phyloP scores from a whole-genome alignment of 2,329 filamentous ascomycete species.

The Pseudovirgaria hyperparasitica region DNA sequence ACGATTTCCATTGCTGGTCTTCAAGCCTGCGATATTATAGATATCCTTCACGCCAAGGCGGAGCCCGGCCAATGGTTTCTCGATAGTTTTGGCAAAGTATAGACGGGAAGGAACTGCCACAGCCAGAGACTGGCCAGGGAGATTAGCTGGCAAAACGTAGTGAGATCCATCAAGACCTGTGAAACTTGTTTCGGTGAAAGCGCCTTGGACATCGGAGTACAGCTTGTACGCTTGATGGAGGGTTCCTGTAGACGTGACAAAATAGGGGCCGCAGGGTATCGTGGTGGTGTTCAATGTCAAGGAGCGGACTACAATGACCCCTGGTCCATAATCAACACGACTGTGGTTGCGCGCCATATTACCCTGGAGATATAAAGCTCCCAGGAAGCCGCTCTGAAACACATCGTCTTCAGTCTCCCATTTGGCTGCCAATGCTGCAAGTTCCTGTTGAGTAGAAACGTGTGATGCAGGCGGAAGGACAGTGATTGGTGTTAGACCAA shows the following conservation, averaged over 20 bases:
- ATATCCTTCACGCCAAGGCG: constrained; percentile 53
- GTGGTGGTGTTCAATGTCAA: constrained; percentile 9
- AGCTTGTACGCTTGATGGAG: constrained; percentile 37
- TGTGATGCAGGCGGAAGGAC: constrained; percentile 18
- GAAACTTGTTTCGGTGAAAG: constrained; percentile 36
- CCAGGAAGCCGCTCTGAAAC: constrained; percentile 26
- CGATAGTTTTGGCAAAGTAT: constrained; percentile 40
- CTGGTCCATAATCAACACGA: too few relatives aligned
- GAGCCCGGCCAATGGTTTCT: constrained; percentile 48
- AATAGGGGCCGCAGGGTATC: constrained; percentile 37
- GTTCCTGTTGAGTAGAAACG: constrained; percentile 10
- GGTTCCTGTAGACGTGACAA: constrained; percentile 32
- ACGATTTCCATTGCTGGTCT: constrained; percentile 44
- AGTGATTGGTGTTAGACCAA: constrained; percentile 25
- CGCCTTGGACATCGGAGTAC: constrained; percentile 36
- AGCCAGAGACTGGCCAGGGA: constrained; percentile 30
- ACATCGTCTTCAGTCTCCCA: constrained; percentile 28
- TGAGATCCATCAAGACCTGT: constrained; percentile 26
- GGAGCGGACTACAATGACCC: too few relatives aligned
- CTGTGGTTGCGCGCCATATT: not conserved
- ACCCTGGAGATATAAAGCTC: constrained; percentile 11
- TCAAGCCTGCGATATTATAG: constrained; percentile 43
- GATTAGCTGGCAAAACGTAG: constrained; percentile 30
- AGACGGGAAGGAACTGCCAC: constrained; percentile 47
- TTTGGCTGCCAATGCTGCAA: constrained; percentile 12